These are phyloP conservation scores for Colletotrichum trifolii DNA, from an alignment of 2,329 filamentous ascomycete genomes.

Conservation along the genomic window DNA sequence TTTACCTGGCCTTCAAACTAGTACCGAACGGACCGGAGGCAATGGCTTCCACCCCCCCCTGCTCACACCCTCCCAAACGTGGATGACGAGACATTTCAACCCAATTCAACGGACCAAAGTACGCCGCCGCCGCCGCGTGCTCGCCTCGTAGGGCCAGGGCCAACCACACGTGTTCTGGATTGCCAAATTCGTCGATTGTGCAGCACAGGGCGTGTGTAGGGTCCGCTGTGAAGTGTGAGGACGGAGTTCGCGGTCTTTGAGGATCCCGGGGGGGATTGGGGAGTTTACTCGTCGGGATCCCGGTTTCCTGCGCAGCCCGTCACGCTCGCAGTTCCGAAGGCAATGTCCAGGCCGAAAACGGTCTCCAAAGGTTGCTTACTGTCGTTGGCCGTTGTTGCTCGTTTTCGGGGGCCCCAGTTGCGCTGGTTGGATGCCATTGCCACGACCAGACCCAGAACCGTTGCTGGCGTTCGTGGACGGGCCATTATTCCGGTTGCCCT, in stretches of 20 bases:
- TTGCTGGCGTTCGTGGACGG: slow-evolving; percentile 2
- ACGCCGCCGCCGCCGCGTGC: not conserved
- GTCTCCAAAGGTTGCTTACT: not conserved
- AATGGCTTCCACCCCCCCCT: not conserved
- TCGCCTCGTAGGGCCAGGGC: slow-evolving; percentile 4
- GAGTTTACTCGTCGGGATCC: not conserved
- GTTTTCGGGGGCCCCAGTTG: slow-evolving; percentile 10
- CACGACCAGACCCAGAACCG: not conserved
- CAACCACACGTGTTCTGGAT: slow-evolving; percentile 7
- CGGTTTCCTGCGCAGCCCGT: not conserved
- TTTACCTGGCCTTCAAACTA: slow-evolving; percentile 23
- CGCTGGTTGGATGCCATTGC: slow-evolving; percentile 9
- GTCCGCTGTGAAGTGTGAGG: not conserved
- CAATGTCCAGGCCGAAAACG: too few species aligned
- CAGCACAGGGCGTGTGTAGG: too few species aligned
- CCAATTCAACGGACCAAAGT: slow-evolving; percentile 5
- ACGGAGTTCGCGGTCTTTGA: too few species aligned
- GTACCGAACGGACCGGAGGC: slow-evolving; percentile 4
- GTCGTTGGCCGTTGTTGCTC: slow-evolving; percentile 7
- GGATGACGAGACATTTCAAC: slow-evolving; percentile 17
- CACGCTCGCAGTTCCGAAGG: not conserved
- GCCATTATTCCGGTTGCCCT: not conserved
- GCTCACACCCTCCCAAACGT: slow-evolving; percentile 2
- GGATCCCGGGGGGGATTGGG: too few species aligned
- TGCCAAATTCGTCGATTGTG: not conserved